A percentile compares a stretch with the other conserved stretches of the same genome.
Evolutionary conservation across 208 protist genomes (phyloP).

Genomic region (Acanthamoeba castellanii): DNA sequence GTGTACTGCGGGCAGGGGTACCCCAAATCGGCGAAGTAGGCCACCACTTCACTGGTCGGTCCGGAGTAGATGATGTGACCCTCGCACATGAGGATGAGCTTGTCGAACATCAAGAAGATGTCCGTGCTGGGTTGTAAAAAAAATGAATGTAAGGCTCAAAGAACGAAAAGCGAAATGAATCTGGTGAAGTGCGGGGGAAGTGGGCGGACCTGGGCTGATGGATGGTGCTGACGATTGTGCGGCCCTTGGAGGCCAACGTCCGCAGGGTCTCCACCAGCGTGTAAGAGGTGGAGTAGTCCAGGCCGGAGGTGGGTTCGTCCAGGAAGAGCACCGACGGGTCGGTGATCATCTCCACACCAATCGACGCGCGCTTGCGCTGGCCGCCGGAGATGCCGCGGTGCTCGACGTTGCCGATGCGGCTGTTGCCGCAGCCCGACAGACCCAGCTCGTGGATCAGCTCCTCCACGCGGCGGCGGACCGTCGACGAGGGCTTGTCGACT

Average conservation of each 20-base stretch:
- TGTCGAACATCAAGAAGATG: conserved; percentile 76
- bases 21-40: conserved; percentile 59
- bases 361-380: conserved; percentile 82
- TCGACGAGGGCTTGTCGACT: background rate
- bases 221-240: conserved; percentile 81
- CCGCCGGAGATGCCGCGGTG: conserved; percentile 74
- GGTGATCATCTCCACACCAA: conserved; percentile 84
- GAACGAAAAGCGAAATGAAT: background rate
- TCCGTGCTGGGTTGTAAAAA: conserved; percentile 24
- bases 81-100: conserved; percentile 58
- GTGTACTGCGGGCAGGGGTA: conserved; percentile 73
- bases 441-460: conserved; percentile 48
- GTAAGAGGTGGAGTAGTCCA: conserved; percentile 47
- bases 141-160: background rate
- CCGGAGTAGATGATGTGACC: conserved; percentile 43
- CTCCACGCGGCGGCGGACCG: conserved; percentile 11
- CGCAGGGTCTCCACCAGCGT: conserved; percentile 37
- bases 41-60: background rate
- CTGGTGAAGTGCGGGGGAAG: background rate
- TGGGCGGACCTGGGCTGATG: conserved; percentile 82
- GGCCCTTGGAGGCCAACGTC: background rate
- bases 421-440: conserved; percentile 35
- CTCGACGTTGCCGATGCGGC: conserved; percentile 55
- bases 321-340: conserved; percentile 80
- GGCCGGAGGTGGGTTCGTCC: conserved; percentile 79